These are phyloP conservation scores for Boechera retrofracta DNA, from an alignment of 345 rosid genomes.

Conservation along the genomic window DNA sequence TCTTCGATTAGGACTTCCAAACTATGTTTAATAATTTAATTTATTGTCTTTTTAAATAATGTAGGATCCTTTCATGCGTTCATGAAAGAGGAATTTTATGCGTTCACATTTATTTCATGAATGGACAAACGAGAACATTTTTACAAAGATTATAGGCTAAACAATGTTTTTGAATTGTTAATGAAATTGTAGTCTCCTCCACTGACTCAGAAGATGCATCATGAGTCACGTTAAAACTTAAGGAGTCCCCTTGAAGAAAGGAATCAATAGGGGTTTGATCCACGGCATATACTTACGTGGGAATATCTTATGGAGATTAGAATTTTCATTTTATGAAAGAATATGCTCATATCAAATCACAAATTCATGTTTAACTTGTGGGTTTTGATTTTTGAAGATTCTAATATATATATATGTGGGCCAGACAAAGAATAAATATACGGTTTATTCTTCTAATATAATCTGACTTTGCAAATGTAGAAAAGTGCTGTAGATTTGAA, in stretches of 20 bases:
- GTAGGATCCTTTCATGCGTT: conserved; percentile 4
- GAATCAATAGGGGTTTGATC: conserved; percentile 29
- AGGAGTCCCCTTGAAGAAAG: conserved; percentile 24
- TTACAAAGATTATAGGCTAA: not conserved
- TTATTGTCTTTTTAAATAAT: not conserved
- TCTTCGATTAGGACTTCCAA: not conserved
- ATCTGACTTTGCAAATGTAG: not conserved
- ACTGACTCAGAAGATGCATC: conserved; percentile 18
- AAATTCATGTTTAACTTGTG: conserved; percentile 12
- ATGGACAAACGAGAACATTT: not conserved
- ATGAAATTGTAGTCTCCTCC: conserved; percentile 5
- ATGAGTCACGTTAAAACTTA: conserved; percentile 8
- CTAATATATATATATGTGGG: not conserved
- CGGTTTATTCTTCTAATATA: not conserved
- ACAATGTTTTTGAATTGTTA: not conserved
- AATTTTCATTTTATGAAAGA: conserved; percentile 6
- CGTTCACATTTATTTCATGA: conserved; percentile 17
- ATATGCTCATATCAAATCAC: conserved; percentile 24
- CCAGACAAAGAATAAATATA: not conserved
- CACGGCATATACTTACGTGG: conserved; percentile 37
- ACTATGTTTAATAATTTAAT: not conserved
- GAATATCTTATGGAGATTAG: conserved; percentile 32
- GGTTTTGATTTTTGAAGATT: not conserved
- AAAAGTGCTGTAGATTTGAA: conserved; percentile 5
- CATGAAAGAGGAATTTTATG: not conserved